Evolutionary conservation across 164 flowering plant species (phyloP).

Genomic region (Tinospora cordifolia): DNA sequence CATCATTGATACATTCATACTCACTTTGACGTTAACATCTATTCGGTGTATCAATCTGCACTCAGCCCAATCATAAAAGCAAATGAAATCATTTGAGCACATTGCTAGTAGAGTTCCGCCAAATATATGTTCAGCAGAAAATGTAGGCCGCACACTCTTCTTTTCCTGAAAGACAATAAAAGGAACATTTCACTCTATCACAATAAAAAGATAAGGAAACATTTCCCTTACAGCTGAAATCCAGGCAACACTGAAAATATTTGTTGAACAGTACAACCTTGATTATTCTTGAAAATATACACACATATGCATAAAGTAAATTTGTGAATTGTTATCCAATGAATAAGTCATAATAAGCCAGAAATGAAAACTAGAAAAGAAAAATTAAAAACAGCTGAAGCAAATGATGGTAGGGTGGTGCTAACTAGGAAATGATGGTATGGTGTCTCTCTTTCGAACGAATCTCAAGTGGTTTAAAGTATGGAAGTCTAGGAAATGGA

Average conservation of each 20-base stretch:
- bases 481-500: too few relatives aligned
- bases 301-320: not conserved
- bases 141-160: constrained; percentile 82
- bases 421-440: too few relatives aligned
- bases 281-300: not conserved
- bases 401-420: too few relatives aligned
- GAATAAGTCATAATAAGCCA: not conserved
- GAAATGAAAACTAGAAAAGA: too few relatives aligned
- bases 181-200: constrained; percentile 5
- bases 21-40: constrained; percentile 84
- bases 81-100: constrained; percentile 92
- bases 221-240: not conserved
- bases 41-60: constrained; percentile 88
- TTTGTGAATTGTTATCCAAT: not conserved
- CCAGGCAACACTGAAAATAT: not conserved
- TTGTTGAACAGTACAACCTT: not conserved
- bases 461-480: too few relatives aligned
- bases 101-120: constrained; percentile 86
- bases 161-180: constrained; percentile 74
- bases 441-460: too few relatives aligned
- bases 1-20: constrained; percentile 7
- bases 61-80: constrained; percentile 96
- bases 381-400: too few relatives aligned
- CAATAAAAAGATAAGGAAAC: not conserved
- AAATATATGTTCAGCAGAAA: constrained; percentile 78